phyloP scores from a whole-genome alignment of 495 filamentous ascomycete genomes.

The Penicillium fimorum region DNA sequence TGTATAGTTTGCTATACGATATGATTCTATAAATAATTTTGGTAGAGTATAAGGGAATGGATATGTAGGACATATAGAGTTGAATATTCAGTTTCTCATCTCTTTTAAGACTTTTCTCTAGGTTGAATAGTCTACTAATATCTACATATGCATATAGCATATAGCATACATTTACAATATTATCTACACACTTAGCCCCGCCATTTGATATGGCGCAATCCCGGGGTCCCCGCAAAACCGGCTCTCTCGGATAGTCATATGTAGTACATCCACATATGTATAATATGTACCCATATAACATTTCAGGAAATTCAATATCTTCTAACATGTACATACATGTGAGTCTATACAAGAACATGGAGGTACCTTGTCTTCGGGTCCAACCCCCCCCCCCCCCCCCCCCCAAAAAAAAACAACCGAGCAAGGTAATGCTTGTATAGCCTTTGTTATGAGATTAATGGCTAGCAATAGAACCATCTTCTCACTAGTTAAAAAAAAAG shows the following conservation, averaged over 20 bases:
- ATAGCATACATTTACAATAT: background rate
- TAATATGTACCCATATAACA: background rate
- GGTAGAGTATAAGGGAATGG: background rate
- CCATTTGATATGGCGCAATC: conserved; percentile 3
- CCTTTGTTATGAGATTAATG: background rate
- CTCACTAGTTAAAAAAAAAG: background rate
- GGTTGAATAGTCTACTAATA: background rate
- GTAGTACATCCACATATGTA: background rate
- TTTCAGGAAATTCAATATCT: background rate
- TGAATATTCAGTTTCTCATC: background rate
- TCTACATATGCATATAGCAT: background rate
- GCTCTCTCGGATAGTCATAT: conserved; percentile 1
- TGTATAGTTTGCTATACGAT: background rate
- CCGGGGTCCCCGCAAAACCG: conserved; percentile 10
- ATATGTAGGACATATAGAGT: background rate
- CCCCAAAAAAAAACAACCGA: background rate
- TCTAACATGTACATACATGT: background rate
- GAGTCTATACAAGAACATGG: background rate
- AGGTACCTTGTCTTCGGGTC: too few species aligned
- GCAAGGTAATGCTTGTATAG: background rate
- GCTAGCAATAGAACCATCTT: background rate
- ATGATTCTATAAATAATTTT: background rate
- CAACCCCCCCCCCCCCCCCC: too few species aligned
- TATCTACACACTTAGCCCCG: background rate
- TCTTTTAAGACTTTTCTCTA: background rate